phyloP scores from a whole-genome alignment of 2,329 filamentous ascomycete species.

The Clonostachys chloroleuca region DNA sequence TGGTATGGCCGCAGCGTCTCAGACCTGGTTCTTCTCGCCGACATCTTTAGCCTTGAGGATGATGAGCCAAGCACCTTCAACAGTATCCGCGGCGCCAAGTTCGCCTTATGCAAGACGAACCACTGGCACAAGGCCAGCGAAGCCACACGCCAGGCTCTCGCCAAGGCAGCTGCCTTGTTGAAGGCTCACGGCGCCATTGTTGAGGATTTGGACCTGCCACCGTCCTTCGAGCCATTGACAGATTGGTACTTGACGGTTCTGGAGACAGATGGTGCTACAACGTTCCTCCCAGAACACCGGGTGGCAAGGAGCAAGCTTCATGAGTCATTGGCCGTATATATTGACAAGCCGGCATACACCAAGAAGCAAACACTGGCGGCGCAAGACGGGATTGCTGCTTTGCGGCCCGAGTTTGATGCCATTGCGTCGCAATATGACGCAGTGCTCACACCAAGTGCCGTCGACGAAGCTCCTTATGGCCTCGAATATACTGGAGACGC shows the following conservation, averaged over 20 bases:
- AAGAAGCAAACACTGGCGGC: constrained; percentile 44
- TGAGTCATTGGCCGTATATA: constrained; percentile 37
- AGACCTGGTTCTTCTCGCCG: constrained; percentile 52
- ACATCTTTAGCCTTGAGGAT: constrained; percentile 49
- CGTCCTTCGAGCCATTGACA: constrained; percentile 39
- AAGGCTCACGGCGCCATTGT: constrained; percentile 44
- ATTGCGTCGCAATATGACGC: constrained; percentile 47
- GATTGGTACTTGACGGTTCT: constrained; percentile 49
- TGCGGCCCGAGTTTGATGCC: constrained; percentile 49
- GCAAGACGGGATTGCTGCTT: constrained; percentile 45
- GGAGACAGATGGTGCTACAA: constrained; percentile 42
- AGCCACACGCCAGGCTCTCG: constrained; percentile 36
- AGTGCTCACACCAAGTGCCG: constrained; percentile 52
- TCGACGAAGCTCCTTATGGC: constrained; percentile 55
- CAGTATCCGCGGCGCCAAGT: constrained; percentile 40
- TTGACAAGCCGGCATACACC: constrained; percentile 36
- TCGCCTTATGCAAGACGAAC: constrained; percentile 49
- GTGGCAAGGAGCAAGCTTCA: constrained; percentile 40
- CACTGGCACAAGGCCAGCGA: constrained; percentile 43
- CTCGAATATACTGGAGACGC: constrained; percentile 47
- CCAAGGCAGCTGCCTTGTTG: constrained; percentile 31
- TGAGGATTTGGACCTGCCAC: constrained; percentile 48
- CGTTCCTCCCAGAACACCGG: constrained; percentile 50
- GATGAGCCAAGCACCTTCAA: constrained; percentile 8
- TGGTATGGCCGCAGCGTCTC: constrained; percentile 52